A percentile compares a stretch with the other conserved stretches of the same genome.
These are phyloP conservation scores for Sanghuangporus sanghuang DNA, from an alignment of 1,284 basidiomycete genomes.

Conservation along the genomic window DNA sequence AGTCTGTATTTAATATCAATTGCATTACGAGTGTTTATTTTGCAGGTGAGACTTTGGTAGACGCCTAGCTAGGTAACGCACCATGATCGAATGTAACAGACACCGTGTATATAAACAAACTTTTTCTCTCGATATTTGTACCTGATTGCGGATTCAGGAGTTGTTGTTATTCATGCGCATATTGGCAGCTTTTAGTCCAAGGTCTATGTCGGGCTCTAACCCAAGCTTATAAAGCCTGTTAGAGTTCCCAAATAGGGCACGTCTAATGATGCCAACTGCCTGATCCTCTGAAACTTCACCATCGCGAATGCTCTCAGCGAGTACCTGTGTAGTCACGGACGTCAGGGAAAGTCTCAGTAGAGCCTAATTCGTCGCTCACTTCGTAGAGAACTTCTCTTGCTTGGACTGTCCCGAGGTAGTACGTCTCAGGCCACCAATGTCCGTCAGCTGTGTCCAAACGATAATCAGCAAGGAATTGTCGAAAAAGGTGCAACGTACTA, in stretches of 20 bases:
- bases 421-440: constrained; percentile 75
- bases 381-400: constrained; percentile 55
- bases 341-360: neutral
- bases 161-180: neutral
- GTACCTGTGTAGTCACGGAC: constrained; percentile 35
- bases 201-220: constrained; percentile 28
- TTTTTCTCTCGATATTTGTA: neutral
- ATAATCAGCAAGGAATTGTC: neutral
- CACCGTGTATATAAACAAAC: neutral
- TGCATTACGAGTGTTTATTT: too few relatives aligned
- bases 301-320: constrained; percentile 38
- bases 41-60: neutral
- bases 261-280: constrained; percentile 44
- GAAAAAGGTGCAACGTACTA: constrained; percentile 38
- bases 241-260: constrained; percentile 54
- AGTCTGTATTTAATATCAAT: too few relatives aligned
- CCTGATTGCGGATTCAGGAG: neutral
- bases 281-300: constrained; percentile 44
- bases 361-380: constrained; percentile 30
- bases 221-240: constrained; percentile 51
- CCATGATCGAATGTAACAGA: neutral
- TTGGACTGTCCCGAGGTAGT: constrained; percentile 61
- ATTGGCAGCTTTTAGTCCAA: neutral
- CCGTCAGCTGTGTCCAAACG: constrained; percentile 49
- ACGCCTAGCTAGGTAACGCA: neutral